Conservation (phyloP, 192 early-diverging fungal species). For the Backusella macrospora region DNA sequence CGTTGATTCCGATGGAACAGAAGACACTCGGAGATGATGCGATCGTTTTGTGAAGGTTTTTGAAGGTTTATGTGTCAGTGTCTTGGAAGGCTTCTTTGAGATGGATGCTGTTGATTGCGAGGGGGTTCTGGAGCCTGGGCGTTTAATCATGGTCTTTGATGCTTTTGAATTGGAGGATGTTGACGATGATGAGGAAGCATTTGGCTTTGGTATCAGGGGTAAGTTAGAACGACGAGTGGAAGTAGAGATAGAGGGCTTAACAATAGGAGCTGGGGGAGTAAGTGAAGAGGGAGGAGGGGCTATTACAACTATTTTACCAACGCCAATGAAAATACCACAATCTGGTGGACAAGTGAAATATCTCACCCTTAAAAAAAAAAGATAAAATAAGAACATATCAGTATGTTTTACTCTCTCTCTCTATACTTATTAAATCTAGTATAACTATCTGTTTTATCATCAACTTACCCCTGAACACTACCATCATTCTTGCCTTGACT, state of each 20-base stretch:
- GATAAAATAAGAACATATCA: conserved; percentile 4
- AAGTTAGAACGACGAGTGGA: conserved; percentile 12
- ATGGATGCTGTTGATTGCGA: neutral
- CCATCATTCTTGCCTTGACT: conserved; percentile 77
- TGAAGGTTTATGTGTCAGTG: neutral
- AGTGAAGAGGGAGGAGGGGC: neutral
- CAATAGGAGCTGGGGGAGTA: neutral
- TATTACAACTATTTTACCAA: conserved; percentile 21
- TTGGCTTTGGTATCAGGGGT: conserved; percentile 1
- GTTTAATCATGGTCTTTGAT: neutral
- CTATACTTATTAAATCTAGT: neutral
- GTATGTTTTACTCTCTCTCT: neutral
- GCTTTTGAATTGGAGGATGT: conserved; percentile 10
- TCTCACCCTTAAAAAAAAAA: conserved; percentile 23
- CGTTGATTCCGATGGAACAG: neutral
- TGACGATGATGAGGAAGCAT: neutral
- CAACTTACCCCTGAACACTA: conserved; percentile 60
- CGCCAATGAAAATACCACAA: conserved; percentile 33
- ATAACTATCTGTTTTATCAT: too few relatives aligned
- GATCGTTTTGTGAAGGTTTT: neutral
- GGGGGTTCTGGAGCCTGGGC: neutral
- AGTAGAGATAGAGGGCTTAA: neutral
- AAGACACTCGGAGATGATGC: conserved; percentile 15
- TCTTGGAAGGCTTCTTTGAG: conserved; percentile 2
- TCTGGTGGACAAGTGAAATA: conserved; percentile 35